Evolutionary conservation across 306 rosid genomes (phyloP), one percentile per base, ranked within the genome.

Genomic region (Quercus cerris): DNA sequence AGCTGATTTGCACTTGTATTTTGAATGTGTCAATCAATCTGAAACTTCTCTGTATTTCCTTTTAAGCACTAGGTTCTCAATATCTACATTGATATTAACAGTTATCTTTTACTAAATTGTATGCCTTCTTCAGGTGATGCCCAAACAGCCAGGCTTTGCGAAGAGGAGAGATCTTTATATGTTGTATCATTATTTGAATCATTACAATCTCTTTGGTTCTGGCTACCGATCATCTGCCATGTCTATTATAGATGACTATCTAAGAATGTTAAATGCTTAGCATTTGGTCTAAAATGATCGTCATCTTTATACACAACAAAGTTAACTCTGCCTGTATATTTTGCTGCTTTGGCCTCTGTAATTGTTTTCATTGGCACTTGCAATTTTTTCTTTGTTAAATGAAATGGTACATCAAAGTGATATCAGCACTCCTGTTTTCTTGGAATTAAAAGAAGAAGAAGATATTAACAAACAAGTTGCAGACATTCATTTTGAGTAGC

Each of bases 191-290:
- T 93, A 95, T 82, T 85, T 95, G 82, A 95, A 95, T 84, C 97
- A 93, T 71, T 95, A 91, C 77, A 95, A 93, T 85, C 99, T 95
- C 86, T 95, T 95, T 27, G 97, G 99, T 64, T 90, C 99, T 4
- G 93, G 99, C 63, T 94, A 94, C 79, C 87, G 95, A 75, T 87
- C 95, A 25, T 91, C 97, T 25, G 88, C 97, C 58, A 84, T 94
- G 95, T 91, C 97, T 56, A 94, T 94, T 78, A 90, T 94, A 38
- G 97, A 91, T 73, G 91, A 93, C 81, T 94, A 94, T 85, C 90
- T 93, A 27, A 71, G 81, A 81, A 77, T 86, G 79, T 78, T 91
- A 35, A 88, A 79, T 59, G 91, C 89, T 73, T 94, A 94, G 89
- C 22, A 66, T 70, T n/a, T 25, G 20, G 14, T 35, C 52, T 19